phyloP scores from a whole-genome alignment of 2,329 filamentous ascomycete species.

The Fusarium sp. region DNA sequence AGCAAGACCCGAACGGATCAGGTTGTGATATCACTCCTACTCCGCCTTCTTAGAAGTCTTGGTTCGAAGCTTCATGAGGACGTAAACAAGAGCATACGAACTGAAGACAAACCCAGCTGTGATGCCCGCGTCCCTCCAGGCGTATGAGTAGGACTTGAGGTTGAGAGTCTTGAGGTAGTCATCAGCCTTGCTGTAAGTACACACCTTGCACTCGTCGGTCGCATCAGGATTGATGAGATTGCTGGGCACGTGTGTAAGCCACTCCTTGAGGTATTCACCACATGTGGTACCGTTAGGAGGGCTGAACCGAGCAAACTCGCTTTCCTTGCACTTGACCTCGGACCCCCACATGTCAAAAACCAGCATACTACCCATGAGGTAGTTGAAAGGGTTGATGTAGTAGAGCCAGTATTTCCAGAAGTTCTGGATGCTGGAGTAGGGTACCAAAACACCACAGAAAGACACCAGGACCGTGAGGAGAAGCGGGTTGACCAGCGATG shows the following conservation, averaged over 20 bases:
- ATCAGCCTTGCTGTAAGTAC: constrained; percentile 64
- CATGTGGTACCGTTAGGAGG: constrained; percentile 64
- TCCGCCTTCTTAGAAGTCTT: constrained; percentile 59
- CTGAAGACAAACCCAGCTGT: constrained; percentile 64
- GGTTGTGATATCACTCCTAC: not conserved
- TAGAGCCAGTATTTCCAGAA: constrained; percentile 78
- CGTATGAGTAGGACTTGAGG: constrained; percentile 67
- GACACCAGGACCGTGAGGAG: constrained; percentile 67
- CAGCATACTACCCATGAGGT: constrained; percentile 65
- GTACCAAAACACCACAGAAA: constrained; percentile 80
- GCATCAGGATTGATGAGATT: constrained; percentile 70
- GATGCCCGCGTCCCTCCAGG: constrained; percentile 73
- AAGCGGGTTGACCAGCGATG: constrained; percentile 65
- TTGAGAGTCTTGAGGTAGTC: constrained; percentile 71
- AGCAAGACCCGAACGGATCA: not conserved
- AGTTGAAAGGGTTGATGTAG: constrained; percentile 69
- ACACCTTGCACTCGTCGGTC: constrained; percentile 65
- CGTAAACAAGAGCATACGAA: constrained; percentile 59
- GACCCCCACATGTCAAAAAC: constrained; percentile 60
- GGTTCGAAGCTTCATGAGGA: constrained; percentile 58
- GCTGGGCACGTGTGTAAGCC: constrained; percentile 53
- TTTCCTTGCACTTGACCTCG: constrained; percentile 55
- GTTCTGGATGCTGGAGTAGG: constrained; percentile 66
- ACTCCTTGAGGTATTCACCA: constrained; percentile 63
- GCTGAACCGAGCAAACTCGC: constrained; percentile 62